A percentile compares a stretch with the other conserved stretches of the same genome.
phyloP scores from a whole-genome alignment of 345 rosid species.

The Melaleuca quinquenervia region DNA sequence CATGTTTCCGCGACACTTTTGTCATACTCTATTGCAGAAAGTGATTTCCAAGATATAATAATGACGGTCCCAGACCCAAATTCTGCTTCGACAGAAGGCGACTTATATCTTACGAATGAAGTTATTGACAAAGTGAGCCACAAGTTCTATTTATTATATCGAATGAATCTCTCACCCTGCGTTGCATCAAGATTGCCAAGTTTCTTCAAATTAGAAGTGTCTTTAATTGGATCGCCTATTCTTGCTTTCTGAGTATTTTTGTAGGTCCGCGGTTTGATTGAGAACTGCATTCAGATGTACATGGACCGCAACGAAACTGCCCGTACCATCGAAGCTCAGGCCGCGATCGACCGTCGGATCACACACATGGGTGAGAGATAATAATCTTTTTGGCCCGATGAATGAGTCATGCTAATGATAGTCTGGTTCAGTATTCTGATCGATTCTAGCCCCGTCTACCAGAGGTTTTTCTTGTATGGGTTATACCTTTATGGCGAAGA shows the following conservation, averaged over 20 bases:
- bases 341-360: not conserved
- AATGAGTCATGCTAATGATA: not conserved
- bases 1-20: no score
- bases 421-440: not conserved
- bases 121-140: no score
- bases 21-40: no score
- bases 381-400: not conserved
- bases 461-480: not conserved
- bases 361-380: not conserved
- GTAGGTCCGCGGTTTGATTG: not conserved
- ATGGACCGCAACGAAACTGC: not conserved
- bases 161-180: no score
- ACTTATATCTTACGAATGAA: no score
- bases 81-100: no score
- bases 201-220: not conserved
- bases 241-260: not conserved
- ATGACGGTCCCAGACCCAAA: no score
- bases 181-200: no score
- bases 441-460: not conserved
- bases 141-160: no score
- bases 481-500: not conserved
- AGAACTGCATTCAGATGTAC: not conserved
- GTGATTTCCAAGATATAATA: no score
- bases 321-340: not conserved
- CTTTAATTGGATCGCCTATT: accelerated